Evolutionary conservation across 805 yeast genomes (phyloP), one percentile per base, ranked within the genome.

Genomic region (Candida tallmaniae): DNA sequence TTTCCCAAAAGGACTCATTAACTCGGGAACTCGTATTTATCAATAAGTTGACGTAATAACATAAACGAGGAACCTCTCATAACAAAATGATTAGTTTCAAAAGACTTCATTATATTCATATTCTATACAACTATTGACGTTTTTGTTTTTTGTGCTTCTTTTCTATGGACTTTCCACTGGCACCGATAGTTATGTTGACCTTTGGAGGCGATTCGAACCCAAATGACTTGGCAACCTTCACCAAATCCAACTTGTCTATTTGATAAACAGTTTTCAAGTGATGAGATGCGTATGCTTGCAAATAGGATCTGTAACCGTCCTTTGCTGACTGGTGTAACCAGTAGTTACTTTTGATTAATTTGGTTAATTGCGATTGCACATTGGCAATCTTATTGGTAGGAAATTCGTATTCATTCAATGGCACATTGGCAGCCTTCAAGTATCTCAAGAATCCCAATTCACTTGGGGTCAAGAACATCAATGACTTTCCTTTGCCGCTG

Each of bases 251-350:
- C 64, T 89, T 87, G 62, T 93, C 97, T 50, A 93, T 87, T 65
- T 89, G 95, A 57, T 93, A 93, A 11, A 93, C 98, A 2, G 96
- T 85, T 62, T 93, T 93, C 62, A 93, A 71, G 54, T 89, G 95
- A 63, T 93, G 98, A 15, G 96, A 83, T 5, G 98, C 89, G 56
- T 93, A 93, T 4, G 98, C 97, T 65, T 93, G 99, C 52, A 93
- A 72, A 62, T 93, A 93, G 2, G 97, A 79, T 58, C 97, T 76
- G 68, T 93, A 93, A 40, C 98, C 99, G 56, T 93, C 99, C 62
- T 88, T 86, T 20, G 99, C 99, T 36, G 89, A 74, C 62, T 86
- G 95, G 59, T 93, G 95, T 47, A 93, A 73, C 83, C 93, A 86
- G 65, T 84, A 93, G 60, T 93, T 93, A 32, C 90, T 83, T 52